Evolutionary conservation across 192 early-diverging fungal species (phyloP).

Genomic region (Rhizoclosmatium globosum): DNA sequence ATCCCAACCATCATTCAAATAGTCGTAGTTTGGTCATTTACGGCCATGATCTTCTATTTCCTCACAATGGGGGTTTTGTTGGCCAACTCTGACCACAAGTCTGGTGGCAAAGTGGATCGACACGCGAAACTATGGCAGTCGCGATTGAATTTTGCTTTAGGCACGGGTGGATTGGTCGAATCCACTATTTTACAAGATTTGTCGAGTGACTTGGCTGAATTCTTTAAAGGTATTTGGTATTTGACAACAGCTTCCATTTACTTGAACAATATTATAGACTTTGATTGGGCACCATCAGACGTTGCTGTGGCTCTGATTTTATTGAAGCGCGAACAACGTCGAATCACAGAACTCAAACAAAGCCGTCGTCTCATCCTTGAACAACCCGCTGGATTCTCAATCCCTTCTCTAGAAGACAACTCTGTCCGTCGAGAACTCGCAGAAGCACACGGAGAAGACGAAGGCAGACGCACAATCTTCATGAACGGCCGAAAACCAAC

Average conservation of each 20-base stretch:
- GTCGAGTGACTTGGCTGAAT: constrained; percentile 39
- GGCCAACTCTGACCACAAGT: constrained; percentile 20
- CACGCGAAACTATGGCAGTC: constrained; percentile 43
- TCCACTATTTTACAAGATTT: constrained; percentile 46
- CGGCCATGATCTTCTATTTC: constrained; percentile 31
- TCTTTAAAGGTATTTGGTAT: constrained; percentile 29
- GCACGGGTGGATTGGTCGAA: constrained; percentile 31
- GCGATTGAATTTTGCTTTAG: constrained; percentile 41
- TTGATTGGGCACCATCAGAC: constrained; percentile 58
- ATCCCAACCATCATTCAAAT: constrained; percentile 34
- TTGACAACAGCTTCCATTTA: background rate
- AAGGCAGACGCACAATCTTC: background rate
- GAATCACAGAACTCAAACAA: constrained; percentile 40
- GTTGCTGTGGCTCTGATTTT: constrained; percentile 53
- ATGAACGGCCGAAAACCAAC: constrained; percentile 16
- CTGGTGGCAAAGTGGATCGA: constrained; percentile 17
- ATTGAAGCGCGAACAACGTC: constrained; percentile 55
- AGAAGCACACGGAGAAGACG: constrained; percentile 24
- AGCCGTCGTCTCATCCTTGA: constrained; percentile 30
- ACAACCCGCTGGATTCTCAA: constrained; percentile 32
- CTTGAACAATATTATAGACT: constrained; percentile 24
- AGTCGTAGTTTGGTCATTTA: constrained; percentile 44
- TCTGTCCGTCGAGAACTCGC: constrained; percentile 28
- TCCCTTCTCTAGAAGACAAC: constrained; percentile 20
- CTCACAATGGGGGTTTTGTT: constrained; percentile 26